phyloP scores from a whole-genome alignment of 176 grass and related monocot genomes.

The Oryza officinalis region DNA sequence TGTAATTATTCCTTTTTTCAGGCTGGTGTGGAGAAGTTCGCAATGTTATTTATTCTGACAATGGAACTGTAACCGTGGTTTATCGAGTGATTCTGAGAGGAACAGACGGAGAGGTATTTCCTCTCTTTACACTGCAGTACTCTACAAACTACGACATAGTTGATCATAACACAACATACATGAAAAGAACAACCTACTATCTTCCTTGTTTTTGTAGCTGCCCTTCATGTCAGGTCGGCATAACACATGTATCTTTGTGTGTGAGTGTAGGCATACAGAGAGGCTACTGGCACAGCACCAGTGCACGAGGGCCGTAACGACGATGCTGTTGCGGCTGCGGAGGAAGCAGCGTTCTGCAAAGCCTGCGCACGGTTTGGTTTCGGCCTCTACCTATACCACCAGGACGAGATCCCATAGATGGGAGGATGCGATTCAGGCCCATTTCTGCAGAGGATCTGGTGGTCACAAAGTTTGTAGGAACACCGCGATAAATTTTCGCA shows the following conservation, averaged over 20 bases:
- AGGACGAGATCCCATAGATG: slow-evolving; percentile 49
- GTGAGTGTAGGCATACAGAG: slow-evolving; percentile 67
- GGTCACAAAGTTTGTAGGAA: not conserved
- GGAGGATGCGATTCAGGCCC: not conserved
- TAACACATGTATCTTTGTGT: not conserved
- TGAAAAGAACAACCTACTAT: not conserved
- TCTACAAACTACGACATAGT: not conserved
- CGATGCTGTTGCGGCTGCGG: slow-evolving; percentile 66
- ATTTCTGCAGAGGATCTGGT: not conserved
- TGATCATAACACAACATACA: not conserved
- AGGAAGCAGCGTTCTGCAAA: slow-evolving; percentile 87
- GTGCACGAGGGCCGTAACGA: slow-evolving; percentile 57
- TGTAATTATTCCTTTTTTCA: slow-evolving; percentile 25
- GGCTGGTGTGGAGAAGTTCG: slow-evolving; percentile 97
- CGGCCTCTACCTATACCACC: slow-evolving; percentile 83
- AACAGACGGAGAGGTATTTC: slow-evolving; percentile 84
- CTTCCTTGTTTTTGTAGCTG: not conserved
- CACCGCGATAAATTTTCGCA: slow-evolving; percentile 6
- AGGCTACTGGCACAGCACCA: slow-evolving; percentile 67
- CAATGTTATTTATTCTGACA: slow-evolving; percentile 67
- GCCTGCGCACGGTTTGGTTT: slow-evolving; percentile 89
- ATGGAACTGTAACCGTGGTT: slow-evolving; percentile 80
- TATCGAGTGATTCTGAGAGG: slow-evolving; percentile 84
- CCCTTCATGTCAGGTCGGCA: not conserved
- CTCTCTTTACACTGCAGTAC: slow-evolving; percentile 4